phyloP scores from a whole-genome alignment of 2,329 filamentous ascomycete species.

The Chaetomiaceae sp. region DNA sequence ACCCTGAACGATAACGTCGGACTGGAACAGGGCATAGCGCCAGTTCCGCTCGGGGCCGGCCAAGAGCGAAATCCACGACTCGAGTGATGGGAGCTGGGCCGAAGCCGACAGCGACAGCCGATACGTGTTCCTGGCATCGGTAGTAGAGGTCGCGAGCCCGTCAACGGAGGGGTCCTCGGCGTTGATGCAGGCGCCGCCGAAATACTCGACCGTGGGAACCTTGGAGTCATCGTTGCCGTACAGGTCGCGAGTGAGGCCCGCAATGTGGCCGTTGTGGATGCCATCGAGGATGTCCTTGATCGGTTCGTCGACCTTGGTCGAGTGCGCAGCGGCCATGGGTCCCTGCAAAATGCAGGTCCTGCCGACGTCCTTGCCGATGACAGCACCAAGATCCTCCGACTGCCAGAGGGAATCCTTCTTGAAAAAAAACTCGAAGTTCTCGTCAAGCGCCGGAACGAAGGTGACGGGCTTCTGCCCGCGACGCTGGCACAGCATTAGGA shows the following conservation, averaged over 20 bases:
- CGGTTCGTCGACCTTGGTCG: conserved; percentile 83
- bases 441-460: conserved; percentile 91
- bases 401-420: conserved; percentile 99
- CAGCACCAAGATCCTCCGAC: conserved; percentile 92
- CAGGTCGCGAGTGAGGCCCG: conserved; percentile 68
- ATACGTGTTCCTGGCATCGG: conserved; percentile 74
- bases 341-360: conserved; percentile 95
- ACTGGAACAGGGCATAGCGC: conserved; percentile 89
- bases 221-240: conserved; percentile 67
- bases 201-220: conserved; percentile 88
- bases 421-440: conserved; percentile 99
- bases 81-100: conserved; percentile 66
- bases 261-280: conserved; percentile 84
- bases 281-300: conserved; percentile 90
- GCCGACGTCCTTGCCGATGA: conserved; percentile 92
- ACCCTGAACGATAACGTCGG: conserved; percentile 89
- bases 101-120: conserved; percentile 71
- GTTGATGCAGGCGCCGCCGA: conserved; percentile 80
- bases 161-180: conserved; percentile 67
- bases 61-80: conserved; percentile 82
- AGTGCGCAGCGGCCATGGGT: conserved; percentile 86
- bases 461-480: conserved; percentile 93
- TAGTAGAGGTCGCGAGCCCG: conserved; percentile 75
- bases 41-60: conserved; percentile 83
- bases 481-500: conserved; percentile 85